Base-by-base conservation (phyloP, 345 rosid genomes). In the thale cress (Arabidopsis thaliana) region DNA sequence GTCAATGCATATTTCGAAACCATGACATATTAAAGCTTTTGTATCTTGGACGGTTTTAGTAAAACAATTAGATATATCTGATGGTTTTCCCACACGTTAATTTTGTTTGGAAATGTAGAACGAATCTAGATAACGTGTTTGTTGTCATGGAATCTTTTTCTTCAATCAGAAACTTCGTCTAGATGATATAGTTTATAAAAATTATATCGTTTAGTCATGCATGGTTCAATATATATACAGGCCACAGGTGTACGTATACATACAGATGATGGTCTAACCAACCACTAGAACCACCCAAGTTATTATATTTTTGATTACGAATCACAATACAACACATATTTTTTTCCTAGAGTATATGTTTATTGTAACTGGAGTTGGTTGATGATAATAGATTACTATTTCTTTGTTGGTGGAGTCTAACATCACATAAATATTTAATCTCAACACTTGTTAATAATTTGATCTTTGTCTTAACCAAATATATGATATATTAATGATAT, bases 71-170 rank as follows among this genome's bases (percentile, higher is more conserved):
- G 20, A 69, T 41, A 42, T 56, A 42, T 56, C 12, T 20, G 7
- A 69, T 59, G 13, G 38, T 52, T 55, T 44, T 73, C 22, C 46
- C 58, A 34, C 59, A 66, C 37, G 44, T 66, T 8, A 16, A 33
- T 50, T 49, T 42, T 67, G 53, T 52, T 30, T 68, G 6, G 8
- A 36, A 69, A 60, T 52, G 49, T 51, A 33, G 49, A 25, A 46
- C 7, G 69, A 63, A 76, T 76, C 59, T 55, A 56, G 75, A 62
- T 69, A 69, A 76, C 75, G 75, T 77, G 72, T 64, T 70, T 59
- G 38, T 10, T 57, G 66, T 30, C 76, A 37, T 28, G 72, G 76
- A 77, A 64, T 77, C 72, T 77, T 70, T 48, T 48, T 57, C 72
- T 77, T 63, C 37, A 77, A 24, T 63, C 80, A 28, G 51, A 77